Conservation (phyloP, 2,329 filamentous ascomycete species). For the Epichloe gansuensis region DNA sequence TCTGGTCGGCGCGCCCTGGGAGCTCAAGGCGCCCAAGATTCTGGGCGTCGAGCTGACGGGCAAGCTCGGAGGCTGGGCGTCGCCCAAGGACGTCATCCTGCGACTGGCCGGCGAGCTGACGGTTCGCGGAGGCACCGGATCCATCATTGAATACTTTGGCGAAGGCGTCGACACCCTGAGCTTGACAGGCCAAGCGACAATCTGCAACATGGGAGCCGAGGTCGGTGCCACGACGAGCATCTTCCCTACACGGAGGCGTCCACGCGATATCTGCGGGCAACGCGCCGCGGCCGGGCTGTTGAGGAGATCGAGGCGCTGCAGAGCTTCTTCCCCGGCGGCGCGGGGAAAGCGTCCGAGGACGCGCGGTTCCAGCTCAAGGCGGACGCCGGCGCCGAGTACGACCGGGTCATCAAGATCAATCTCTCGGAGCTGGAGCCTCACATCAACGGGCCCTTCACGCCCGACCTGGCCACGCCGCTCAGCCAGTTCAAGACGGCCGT, state of each 20-base stretch:
- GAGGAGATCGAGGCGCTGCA: conserved; percentile 50
- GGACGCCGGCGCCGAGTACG: conserved; percentile 75
- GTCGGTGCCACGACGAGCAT: conserved; percentile 91
- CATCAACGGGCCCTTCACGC: conserved; percentile 95
- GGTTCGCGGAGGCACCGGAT: conserved; percentile 87
- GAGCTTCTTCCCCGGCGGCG: conserved; percentile 30
- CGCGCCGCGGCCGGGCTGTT: conserved; percentile 54
- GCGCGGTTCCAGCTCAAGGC: conserved; percentile 56
- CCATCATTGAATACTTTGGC: conserved; percentile 88
- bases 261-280: conserved; percentile 74
- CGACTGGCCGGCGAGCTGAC: conserved; percentile 81
- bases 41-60: conserved; percentile 78
- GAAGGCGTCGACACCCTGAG: conserved; percentile 81
- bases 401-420: conserved; percentile 83
- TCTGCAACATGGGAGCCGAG: conserved; percentile 82
- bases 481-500: conserved; percentile 82
- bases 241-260: conserved; percentile 82
- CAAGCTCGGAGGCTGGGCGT: conserved; percentile 76
- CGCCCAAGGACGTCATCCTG: conserved; percentile 92
- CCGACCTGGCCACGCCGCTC: conserved; percentile 84
- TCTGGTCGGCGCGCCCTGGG: conserved; percentile 92
- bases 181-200: conserved; percentile 86
- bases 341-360: conserved; percentile 26
- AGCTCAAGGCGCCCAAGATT: conserved; percentile 87
- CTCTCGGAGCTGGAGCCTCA: conserved; percentile 84